Evolutionary conservation across 108 stramenopile species (phyloP), one percentile per base, ranked within the genome.

Genomic region (Skeletonema tropicum): DNA sequence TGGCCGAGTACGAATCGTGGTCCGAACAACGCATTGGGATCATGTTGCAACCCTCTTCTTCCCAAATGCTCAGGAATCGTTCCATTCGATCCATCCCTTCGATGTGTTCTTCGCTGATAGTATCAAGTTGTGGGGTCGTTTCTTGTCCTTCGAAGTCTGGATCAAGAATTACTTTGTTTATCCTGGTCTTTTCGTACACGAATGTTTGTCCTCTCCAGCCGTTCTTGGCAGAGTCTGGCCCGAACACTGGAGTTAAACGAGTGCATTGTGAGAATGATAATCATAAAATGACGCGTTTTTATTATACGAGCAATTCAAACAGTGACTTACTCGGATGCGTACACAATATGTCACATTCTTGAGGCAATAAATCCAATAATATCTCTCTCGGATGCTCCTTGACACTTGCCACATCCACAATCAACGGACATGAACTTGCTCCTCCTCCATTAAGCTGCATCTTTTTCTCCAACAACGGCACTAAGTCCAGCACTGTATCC

Each of bases 41-140:
- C 97, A 98, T 98, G 23, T 88, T 85, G 80, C 99, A 99, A 8
- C 98, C 93, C 80, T 97, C 99, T 86, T 91, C 90, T 87, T 98
- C 98, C 91, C 96, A 99, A 64, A 99, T 97, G 71, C 52, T 55
- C 32, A 99, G 75, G 79, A 98, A 99, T 49, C 95, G 87, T 57
- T 97, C 98, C 57, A 93, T 87, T 31, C 94, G 84, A 70, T 94
- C 94, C 82, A 90, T 86, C 3, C 88, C 87, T 57, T 75, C 70
- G 2, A 81, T 49, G 70, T 70, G 64, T 19, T 89, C 83, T 48
- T 90, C 88, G 42, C 76, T 82, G 41, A 29, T 29, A 2, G 86
- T 86, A 79, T 90, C 90, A 71, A 17, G 66, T 59, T 55, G 21
- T 0, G 25, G 26, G 26, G 26, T 29, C 26, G 26, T 25, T 7